Conservation (phyloP, 306 rosid genomes). For the Quercus rubra region DNA sequence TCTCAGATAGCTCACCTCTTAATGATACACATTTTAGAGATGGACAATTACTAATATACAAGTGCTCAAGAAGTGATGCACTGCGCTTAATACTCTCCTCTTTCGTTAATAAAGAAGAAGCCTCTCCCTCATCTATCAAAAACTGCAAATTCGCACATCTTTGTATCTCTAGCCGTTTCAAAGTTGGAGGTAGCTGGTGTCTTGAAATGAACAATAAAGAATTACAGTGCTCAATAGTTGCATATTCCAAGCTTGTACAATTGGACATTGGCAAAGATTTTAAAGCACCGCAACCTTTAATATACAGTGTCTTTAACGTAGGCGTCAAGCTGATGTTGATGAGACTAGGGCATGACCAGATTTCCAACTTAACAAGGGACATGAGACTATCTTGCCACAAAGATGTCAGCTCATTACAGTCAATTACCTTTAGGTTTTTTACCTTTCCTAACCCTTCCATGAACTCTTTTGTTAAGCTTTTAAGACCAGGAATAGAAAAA, state of each 20-base stretch:
- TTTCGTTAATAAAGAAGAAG: not conserved
- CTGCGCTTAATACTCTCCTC: not conserved
- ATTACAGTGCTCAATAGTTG: not conserved
- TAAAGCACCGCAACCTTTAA: not conserved
- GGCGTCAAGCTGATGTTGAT: too few relatives aligned
- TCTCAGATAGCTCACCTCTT: too few relatives aligned
- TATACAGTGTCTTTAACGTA: too few relatives aligned
- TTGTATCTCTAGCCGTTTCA: not conserved
- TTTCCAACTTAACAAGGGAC: too few relatives aligned
- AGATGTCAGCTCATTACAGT: not conserved
- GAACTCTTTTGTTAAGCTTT: not conserved
- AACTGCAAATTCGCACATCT: not conserved
- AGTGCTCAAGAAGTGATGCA: not conserved
- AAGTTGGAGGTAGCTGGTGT: slow-evolving; percentile 3
- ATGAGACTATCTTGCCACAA: not conserved
- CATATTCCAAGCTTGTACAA: not conserved
- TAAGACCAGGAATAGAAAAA: not conserved
- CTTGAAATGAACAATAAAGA: not conserved
- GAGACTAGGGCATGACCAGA: too few relatives aligned
- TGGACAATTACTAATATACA: not conserved
- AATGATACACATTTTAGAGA: not conserved
- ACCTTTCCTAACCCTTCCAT: not conserved
- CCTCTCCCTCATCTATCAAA: not conserved
- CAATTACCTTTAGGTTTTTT: not conserved
- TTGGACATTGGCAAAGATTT: not conserved